Percentiles rank a stretch among this genome's conserved stretches.
Evolutionary conservation across 73 alveolate species (phyloP).

Genomic region (Stentor roeselii): DNA sequence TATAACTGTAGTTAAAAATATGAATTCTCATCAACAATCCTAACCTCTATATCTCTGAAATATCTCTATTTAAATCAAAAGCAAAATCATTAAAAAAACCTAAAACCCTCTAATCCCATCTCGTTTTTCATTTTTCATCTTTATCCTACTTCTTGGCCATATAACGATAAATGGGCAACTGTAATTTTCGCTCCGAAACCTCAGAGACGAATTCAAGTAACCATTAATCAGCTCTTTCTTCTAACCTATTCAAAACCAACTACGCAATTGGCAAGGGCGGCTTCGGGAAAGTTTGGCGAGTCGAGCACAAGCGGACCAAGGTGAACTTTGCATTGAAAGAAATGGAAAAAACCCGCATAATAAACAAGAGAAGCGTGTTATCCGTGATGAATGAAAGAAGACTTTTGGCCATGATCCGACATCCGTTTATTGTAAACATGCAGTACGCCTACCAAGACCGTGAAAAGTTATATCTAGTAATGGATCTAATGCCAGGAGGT

Average conservation of each 20-base stretch:
- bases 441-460: slow-evolving; percentile 86
- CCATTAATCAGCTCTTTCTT: too few relatives aligned
- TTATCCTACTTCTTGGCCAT: too few relatives aligned
- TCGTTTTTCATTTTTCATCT: too few relatives aligned
- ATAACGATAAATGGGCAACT: too few relatives aligned
- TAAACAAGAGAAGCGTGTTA: slow-evolving; percentile 74
- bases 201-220: too few relatives aligned
- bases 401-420: slow-evolving; percentile 56
- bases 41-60: neutral
- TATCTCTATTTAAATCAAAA: too few relatives aligned
- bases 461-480: slow-evolving; percentile 80
- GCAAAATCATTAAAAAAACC: too few relatives aligned
- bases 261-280: slow-evolving; percentile 56
- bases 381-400: slow-evolving; percentile 81
- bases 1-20: neutral
- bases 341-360: slow-evolving; percentile 73
- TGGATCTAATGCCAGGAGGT: slow-evolving; percentile 90
- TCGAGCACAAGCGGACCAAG: slow-evolving; percentile 6
- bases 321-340: slow-evolving; percentile 78
- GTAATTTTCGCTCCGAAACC: too few relatives aligned
- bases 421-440: slow-evolving; percentile 80
- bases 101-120: too few relatives aligned
- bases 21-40: neutral
- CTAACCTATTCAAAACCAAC: too few relatives aligned
- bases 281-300: slow-evolving; percentile 47